phyloP scores from a whole-genome alignment of 805 yeast species.

The Saccharomyces jurei region DNA sequence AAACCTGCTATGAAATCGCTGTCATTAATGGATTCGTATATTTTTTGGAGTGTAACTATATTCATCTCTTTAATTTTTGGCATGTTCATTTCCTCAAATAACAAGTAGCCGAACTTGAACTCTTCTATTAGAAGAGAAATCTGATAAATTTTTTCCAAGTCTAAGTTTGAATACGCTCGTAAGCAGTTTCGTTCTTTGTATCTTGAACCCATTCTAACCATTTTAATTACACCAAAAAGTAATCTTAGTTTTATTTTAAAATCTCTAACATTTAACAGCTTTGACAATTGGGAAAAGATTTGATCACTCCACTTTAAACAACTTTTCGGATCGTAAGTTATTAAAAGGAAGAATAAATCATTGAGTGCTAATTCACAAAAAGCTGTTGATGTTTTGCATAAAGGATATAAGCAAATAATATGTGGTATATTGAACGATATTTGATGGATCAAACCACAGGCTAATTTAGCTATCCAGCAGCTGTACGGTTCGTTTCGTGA shows the following conservation, averaged over 20 bases:
- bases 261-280: background rate
- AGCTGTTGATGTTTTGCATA: conserved; percentile 2
- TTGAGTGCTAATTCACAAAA: conserved; percentile 1
- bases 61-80: conserved; percentile 4
- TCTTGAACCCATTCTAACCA: conserved; percentile 23
- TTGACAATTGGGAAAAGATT: conserved; percentile 1
- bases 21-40: conserved; percentile 52
- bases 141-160: conserved; percentile 7
- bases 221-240: conserved; percentile 20
- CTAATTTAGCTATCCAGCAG: background rate
- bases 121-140: conserved; percentile 13
- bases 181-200: conserved; percentile 10
- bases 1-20: conserved; percentile 58
- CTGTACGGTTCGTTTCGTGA: background rate
- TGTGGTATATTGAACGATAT: background rate
- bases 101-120: conserved; percentile 27
- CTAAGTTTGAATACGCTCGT: conserved; percentile 16
- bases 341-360: background rate
- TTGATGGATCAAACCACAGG: background rate
- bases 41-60: conserved; percentile 13
- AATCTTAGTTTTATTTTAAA: conserved; percentile 8
- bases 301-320: background rate
- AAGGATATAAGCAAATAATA: background rate
- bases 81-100: conserved; percentile 30
- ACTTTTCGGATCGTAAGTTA: background rate